Conservation (phyloP, 2,329 filamentous ascomycete genomes). For the Monosporascus sp. region DNA sequence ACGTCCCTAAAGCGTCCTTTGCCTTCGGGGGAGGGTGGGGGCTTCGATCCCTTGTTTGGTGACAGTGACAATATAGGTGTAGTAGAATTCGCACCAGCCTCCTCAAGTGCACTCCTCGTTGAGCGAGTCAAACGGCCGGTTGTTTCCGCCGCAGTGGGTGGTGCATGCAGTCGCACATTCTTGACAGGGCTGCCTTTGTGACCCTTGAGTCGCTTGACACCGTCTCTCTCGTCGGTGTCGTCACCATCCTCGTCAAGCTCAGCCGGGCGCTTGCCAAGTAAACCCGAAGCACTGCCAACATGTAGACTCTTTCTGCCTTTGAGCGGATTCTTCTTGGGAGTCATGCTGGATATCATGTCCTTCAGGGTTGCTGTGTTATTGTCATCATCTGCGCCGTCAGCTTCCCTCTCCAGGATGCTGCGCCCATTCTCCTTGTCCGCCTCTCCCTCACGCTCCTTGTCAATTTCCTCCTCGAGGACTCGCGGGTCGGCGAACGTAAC, state of each 20-base stretch:
- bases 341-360: conserved; percentile 73
- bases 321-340: conserved; percentile 64
- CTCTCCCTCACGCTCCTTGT: conserved; percentile 56
- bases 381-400: conserved; percentile 45
- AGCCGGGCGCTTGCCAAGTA: conserved; percentile 67
- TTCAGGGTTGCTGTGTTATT: conserved; percentile 64
- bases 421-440: conserved; percentile 55
- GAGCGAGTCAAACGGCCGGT: conserved; percentile 53
- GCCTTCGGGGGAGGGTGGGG: conserved; percentile 49
- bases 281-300: conserved; percentile 65
- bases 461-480: conserved; percentile 56
- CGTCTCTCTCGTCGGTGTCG: conserved; percentile 52
- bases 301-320: conserved; percentile 71
- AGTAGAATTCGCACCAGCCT: conserved; percentile 25
- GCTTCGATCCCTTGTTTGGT: conserved; percentile 36
- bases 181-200: conserved; percentile 73
- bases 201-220: conserved; percentile 65
- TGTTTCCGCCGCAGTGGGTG: conserved; percentile 61
- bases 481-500: conserved; percentile 64
- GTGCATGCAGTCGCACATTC: conserved; percentile 63
- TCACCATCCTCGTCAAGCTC: conserved; percentile 65
- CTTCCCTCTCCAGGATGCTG: conserved; percentile 49
- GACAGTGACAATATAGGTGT: conserved; percentile 41
- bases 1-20: conserved; percentile 51
- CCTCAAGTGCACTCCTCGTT: conserved; percentile 40